These are phyloP conservation scores for Penicillium brevicompactum DNA, from an alignment of 2,329 filamentous ascomycete species.

Conservation along the genomic window DNA sequence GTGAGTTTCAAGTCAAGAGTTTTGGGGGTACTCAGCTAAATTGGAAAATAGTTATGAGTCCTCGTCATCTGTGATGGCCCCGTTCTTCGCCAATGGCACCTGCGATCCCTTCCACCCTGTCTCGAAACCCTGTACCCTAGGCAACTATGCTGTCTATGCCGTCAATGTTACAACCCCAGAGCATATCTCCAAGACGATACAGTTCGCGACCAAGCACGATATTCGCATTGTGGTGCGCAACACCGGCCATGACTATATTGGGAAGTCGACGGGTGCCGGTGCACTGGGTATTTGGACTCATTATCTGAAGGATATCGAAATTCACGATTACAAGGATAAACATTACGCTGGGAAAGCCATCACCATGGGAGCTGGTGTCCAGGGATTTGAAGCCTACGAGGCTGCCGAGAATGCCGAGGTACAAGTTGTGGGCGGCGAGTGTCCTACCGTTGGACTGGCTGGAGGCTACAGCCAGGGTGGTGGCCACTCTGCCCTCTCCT, in stretches of 20 bases:
- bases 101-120: conserved; percentile 46
- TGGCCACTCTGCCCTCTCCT: conserved; percentile 58
- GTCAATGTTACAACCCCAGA: conserved; percentile 35
- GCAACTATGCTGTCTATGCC: conserved; percentile 35
- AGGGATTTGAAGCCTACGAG: conserved; percentile 53
- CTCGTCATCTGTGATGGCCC: conserved; percentile 44
- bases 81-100: conserved; percentile 41
- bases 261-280: conserved; percentile 64
- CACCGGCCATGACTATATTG: conserved; percentile 47
- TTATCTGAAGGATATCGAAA: conserved; percentile 32
- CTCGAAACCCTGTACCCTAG: conserved; percentile 30
- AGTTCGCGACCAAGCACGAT: conserved; percentile 51
- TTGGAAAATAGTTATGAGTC: conserved; percentile 59
- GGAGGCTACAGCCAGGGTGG: conserved; percentile 65
- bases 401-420: conserved; percentile 49
- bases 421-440: conserved; percentile 58
- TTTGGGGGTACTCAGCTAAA: background rate
- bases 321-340: conserved; percentile 36
- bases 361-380: conserved; percentile 58
- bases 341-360: conserved; percentile 55
- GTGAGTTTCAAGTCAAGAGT: conserved; percentile 29
- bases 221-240: conserved; percentile 53
- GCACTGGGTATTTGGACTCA: conserved; percentile 39
- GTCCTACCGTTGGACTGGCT: conserved; percentile 58
- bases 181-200: conserved; percentile 27